A percentile compares a stretch with the other conserved stretches of the same genome.
phyloP scores from a whole-genome alignment of 768 basidiomycete genomes.

The Termitomyces sp. region DNA sequence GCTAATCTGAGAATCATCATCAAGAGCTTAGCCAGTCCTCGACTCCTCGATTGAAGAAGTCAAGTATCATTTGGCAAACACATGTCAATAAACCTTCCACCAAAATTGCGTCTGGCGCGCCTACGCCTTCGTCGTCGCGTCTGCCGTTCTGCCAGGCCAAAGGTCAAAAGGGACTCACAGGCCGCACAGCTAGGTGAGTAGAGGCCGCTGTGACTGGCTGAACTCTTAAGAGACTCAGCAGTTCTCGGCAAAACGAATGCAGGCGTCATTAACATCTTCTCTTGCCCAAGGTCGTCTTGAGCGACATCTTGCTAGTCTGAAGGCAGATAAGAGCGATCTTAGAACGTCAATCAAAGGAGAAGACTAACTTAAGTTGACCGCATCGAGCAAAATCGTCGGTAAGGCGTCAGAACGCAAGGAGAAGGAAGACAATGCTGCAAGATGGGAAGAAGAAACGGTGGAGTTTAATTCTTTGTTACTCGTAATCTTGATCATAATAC shows the following conservation, averaged over 20 bases:
- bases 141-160: neutral
- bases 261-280: slow-evolving; percentile 61
- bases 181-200: slow-evolving; percentile 5
- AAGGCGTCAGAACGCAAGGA: slow-evolving; percentile 66
- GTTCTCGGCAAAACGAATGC: slow-evolving; percentile 57
- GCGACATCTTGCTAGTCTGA: slow-evolving; percentile 57
- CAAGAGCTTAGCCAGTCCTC: no score
- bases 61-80: neutral
- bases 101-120: neutral
- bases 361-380: slow-evolving; percentile 55
- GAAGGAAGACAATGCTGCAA: slow-evolving; percentile 50
- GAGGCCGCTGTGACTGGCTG: neutral
- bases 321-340: slow-evolving; percentile 59
- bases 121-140: slow-evolving; percentile 4
- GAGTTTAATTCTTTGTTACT: neutral
- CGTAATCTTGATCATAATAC: neutral
- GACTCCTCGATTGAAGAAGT: no score
- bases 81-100: neutral
- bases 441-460: slow-evolving; percentile 58
- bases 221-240: slow-evolving; percentile 43
- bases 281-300: slow-evolving; percentile 61
- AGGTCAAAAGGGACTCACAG: slow-evolving; percentile 2
- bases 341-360: slow-evolving; percentile 64
- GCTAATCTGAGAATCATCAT: no score
- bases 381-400: slow-evolving; percentile 68